Evolutionary conservation across 2,329 filamentous ascomycete genomes (phyloP).

Genomic region (Colletotrichum euphorbiae): DNA sequence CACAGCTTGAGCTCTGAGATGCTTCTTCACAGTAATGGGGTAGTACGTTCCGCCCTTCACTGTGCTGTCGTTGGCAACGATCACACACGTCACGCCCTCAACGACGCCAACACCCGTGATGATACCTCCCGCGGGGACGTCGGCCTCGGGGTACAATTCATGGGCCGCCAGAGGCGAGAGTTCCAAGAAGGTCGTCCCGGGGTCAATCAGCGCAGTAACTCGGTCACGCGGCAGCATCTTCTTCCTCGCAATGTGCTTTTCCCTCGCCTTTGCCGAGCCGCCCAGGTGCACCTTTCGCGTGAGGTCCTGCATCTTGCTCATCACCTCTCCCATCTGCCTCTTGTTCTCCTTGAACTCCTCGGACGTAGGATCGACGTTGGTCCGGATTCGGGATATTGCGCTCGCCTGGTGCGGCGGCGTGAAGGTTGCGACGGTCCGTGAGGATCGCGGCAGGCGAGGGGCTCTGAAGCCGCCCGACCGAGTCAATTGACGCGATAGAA

Average conservation of each 20-base stretch:
- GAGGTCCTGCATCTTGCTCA: conserved; percentile 75
- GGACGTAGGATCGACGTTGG: conserved; percentile 80
- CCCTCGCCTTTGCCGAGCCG: conserved; percentile 82
- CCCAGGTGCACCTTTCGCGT: conserved; percentile 79
- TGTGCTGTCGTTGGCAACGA: conserved; percentile 95
- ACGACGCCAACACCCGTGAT: conserved; percentile 93
- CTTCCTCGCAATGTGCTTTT: conserved; percentile 87
- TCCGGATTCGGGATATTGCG: conserved; percentile 84
- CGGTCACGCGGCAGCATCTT: conserved; percentile 97
- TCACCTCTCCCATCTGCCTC: conserved; percentile 79
- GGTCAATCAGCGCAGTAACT: conserved; percentile 87
- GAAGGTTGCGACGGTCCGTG: conserved; percentile 75
- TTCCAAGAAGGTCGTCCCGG: conserved; percentile 90
- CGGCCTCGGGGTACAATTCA: conserved; percentile 85
- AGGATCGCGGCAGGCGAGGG: conserved; percentile 48
- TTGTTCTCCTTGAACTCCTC: conserved; percentile 86
- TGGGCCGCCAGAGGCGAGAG: conserved; percentile 92
- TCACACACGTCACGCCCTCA: conserved; percentile 90
- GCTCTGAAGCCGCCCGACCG: conserved; percentile 37
- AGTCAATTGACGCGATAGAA: conserved; percentile 57
- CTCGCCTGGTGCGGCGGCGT: conserved; percentile 84
- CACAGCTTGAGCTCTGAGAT: conserved; percentile 90
- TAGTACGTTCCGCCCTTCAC: conserved; percentile 98
- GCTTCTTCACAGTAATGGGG: conserved; percentile 97
- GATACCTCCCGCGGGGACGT: conserved; percentile 90